Base-by-base conservation (phyloP, 331 rosid genomes). In the Erythrophleum ivorense region DNA sequence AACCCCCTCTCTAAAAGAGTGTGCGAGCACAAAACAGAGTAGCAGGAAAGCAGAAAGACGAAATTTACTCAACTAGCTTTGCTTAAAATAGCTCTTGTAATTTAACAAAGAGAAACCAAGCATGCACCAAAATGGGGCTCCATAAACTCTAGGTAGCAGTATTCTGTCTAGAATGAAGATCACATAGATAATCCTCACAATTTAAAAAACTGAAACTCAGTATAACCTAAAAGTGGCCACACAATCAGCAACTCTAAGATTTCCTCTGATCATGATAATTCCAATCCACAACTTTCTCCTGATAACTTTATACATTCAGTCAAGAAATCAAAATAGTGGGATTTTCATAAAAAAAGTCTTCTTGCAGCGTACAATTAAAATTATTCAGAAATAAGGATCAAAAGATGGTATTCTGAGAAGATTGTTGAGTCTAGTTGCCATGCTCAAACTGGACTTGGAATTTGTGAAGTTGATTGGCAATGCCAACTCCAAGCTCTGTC, bases 71-170 rank as follows among this genome's bases (percentile, higher is more conserved):
- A 76, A 62, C 59, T 15, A 3, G 40, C 19, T 68, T 24, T 68
- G n/a, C 45, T 15, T 12, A 66, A n/a, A 73, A 43, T 7, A 73
- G 58, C 40, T 45, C 62, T 36, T 60, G 9, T 29, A 38, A 72
- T 64, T 71, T 71, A 65, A 65, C 55, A 71, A 77, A 34, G 79
- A 52, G 34, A 49, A 73, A 38, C 54, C 31, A 55, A 78, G 59
- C 43, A 21, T 14, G 65, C 71, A 65, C 62, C 63, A 31, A 53
- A 14, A 40, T 68, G 73, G 66, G 48, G 46, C 59, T 64, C 59
- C 55, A 45, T 24, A 31, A 38, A 54, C 50, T 68, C 34, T 68
- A 46, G n/a, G 45, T 19, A 34, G 65, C 31, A 40, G 52, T 52
- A 38, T 19, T 75, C 19, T 6, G 0, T 62, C 41, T 29, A 33